Conservation (phyloP, 2,329 filamentous ascomycete genomes). For the Exophiala phaeomuriformis region DNA sequence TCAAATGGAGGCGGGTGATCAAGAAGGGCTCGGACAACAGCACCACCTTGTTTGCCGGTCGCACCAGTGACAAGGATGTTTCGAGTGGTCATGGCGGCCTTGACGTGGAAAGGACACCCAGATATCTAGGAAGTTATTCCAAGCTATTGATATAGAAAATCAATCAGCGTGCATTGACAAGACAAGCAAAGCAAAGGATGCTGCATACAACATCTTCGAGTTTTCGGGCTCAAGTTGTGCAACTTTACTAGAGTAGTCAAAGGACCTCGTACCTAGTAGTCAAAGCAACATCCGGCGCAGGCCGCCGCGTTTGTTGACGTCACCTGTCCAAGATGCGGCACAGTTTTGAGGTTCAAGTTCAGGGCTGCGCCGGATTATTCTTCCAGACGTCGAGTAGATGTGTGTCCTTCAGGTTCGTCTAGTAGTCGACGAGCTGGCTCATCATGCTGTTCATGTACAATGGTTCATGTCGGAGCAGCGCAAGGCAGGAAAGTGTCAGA, state of each 20-base stretch:
- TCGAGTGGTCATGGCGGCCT: constrained; percentile 9
- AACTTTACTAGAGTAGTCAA: too few species aligned
- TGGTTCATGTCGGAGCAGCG: not conserved
- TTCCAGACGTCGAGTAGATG: too few species aligned
- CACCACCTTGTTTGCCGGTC: constrained; percentile 39
- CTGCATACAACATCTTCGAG: too few species aligned
- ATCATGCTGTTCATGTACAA: not conserved
- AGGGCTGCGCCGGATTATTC: too few species aligned
- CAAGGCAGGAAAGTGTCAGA: too few species aligned
- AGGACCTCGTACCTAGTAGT: not conserved
- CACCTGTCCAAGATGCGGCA: not conserved
- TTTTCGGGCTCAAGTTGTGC: too few species aligned
- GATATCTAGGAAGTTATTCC: too few species aligned
- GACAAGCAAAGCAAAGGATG: too few species aligned
- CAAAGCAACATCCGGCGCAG: not conserved
- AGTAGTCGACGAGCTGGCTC: too few species aligned
- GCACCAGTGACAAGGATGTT: constrained; percentile 35
- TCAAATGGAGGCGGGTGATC: constrained; percentile 26
- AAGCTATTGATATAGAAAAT: not conserved
- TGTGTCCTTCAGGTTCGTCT: too few species aligned
- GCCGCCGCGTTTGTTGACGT: constrained; percentile 1
- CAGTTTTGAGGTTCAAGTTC: not conserved
- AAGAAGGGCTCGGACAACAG: constrained; percentile 32
- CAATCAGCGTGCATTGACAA: not conserved
- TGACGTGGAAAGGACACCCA: not conserved